These are phyloP conservation scores for Fusarium newnesense DNA, from an alignment of 2,329 filamentous ascomycete species.

Conservation along the genomic window DNA sequence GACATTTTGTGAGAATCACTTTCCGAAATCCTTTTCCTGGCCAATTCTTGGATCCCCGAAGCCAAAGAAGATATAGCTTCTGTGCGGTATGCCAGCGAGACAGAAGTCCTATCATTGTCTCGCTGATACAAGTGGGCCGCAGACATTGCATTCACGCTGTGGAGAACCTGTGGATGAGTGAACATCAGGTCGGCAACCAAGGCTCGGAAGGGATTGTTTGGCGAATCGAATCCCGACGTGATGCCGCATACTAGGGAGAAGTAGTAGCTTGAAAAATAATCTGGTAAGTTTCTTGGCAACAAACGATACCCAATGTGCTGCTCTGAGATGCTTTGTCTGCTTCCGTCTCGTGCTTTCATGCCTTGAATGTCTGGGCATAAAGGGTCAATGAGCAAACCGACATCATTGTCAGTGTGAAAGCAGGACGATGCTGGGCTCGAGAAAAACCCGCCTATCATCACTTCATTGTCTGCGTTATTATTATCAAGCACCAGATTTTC, in stretches of 20 bases:
- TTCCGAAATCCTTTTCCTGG: not conserved
- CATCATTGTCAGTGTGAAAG: not conserved
- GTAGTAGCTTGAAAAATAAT: not conserved
- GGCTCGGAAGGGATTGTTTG: not conserved
- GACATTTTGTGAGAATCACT: not conserved
- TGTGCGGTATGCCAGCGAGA: not conserved
- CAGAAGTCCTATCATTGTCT: not conserved
- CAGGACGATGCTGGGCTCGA: not conserved
- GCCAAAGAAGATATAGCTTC: not conserved
- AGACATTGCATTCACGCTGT: not conserved
- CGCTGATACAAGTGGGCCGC: not conserved
- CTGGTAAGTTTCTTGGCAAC: not conserved
- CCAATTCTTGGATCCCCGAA: not conserved
- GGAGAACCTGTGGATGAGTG: not conserved
- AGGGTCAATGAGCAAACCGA: not conserved
- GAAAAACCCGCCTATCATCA: not conserved
- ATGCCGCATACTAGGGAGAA: not conserved
- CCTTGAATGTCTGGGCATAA: not conserved
- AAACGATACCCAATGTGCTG: not conserved
- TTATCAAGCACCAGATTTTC: not conserved
- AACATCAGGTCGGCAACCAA: not conserved
- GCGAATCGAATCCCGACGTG: not conserved
- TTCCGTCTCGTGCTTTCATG: not conserved
- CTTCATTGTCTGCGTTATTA: not conserved
- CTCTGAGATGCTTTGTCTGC: not conserved